These are phyloP conservation scores for Trichothecium sympodiale DNA, from an alignment of 2,329 filamentous ascomycete genomes.

Conservation along the genomic window DNA sequence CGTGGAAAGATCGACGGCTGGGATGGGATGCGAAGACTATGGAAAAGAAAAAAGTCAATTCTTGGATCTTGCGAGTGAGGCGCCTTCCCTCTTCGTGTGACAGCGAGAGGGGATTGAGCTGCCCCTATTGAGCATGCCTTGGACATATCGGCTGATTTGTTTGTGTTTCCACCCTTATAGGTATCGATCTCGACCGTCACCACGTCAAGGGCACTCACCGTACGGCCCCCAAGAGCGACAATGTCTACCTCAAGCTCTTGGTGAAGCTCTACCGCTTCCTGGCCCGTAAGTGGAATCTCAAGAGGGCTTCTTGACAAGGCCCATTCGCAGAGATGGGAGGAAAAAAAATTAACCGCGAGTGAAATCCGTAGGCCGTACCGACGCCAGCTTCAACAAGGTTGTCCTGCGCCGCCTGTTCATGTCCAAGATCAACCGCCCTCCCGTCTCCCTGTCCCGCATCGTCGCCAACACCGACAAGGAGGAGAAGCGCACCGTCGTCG, in stretches of 20 bases:
- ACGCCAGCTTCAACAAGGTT: conserved; percentile 97
- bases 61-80: conserved; percentile 8
- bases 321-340: background rate
- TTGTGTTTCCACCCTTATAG: conserved; percentile 36
- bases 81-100: conserved; percentile 11
- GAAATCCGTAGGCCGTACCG: conserved; percentile 65
- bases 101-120: conserved; percentile 8
- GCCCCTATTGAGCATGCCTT: conserved; percentile 48
- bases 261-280: conserved; percentile 98
- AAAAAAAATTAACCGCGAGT: background rate
- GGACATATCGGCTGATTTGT: conserved; percentile 49
- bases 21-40: no score
- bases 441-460: conserved; percentile 89
- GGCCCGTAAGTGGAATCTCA: conserved; percentile 59
- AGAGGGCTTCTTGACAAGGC: background rate
- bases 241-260: conserved; percentile 93
- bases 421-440: conserved; percentile 96
- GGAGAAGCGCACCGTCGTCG: conserved; percentile 78
- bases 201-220: conserved; percentile 67
- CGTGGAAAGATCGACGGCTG: no score
- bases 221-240: conserved; percentile 95
- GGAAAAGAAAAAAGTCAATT: no score
- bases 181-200: conserved; percentile 63
- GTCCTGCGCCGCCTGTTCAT: conserved; percentile 95
- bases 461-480: conserved; percentile 56